Evolutionary conservation across 257 asterid genomes (phyloP).

Genomic region (Solanum dulcamara): DNA sequence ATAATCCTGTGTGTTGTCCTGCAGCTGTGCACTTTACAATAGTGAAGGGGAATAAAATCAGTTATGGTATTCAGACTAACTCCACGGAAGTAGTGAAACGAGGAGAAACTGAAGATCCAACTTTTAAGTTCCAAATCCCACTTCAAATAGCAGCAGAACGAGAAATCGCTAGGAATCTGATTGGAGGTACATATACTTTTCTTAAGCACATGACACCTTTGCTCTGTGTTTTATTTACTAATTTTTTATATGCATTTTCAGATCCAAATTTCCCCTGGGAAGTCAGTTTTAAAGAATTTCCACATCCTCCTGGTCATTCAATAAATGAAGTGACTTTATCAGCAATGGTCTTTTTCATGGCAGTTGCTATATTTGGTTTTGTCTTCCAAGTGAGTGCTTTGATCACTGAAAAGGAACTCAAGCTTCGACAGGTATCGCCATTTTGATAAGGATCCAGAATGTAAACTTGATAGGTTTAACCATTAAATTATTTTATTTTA

Average conservation of each 20-base stretch:
- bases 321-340: neutral
- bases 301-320: slow-evolving; percentile 47
- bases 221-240: neutral
- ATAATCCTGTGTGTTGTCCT: slow-evolving; percentile 63
- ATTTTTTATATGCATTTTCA: slow-evolving; percentile 12
- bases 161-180: slow-evolving; percentile 65
- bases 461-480: neutral
- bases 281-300: slow-evolving; percentile 63
- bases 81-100: slow-evolving; percentile 51
- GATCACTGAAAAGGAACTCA: slow-evolving; percentile 77
- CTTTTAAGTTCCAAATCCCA: slow-evolving; percentile 79
- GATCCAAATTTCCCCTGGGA: slow-evolving; percentile 65
- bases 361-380: slow-evolving; percentile 84
- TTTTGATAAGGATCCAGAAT: neutral
- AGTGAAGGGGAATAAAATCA: slow-evolving; percentile 49
- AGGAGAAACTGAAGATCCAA: slow-evolving; percentile 65
- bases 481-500: neutral
- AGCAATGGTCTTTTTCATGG: slow-evolving; percentile 50
- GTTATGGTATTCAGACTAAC: slow-evolving; percentile 85
- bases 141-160: slow-evolving; percentile 95
- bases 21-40: slow-evolving; percentile 77
- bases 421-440: slow-evolving; percentile 67
- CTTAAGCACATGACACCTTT: neutral
- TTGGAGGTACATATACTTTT: slow-evolving; percentile 39
- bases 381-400: slow-evolving; percentile 78